A percentile compares a stretch with the other conserved stretches of the same genome.
Conservation (phyloP, 495 filamentous ascomycete species). For the Chaetomium cochliodes region DNA sequence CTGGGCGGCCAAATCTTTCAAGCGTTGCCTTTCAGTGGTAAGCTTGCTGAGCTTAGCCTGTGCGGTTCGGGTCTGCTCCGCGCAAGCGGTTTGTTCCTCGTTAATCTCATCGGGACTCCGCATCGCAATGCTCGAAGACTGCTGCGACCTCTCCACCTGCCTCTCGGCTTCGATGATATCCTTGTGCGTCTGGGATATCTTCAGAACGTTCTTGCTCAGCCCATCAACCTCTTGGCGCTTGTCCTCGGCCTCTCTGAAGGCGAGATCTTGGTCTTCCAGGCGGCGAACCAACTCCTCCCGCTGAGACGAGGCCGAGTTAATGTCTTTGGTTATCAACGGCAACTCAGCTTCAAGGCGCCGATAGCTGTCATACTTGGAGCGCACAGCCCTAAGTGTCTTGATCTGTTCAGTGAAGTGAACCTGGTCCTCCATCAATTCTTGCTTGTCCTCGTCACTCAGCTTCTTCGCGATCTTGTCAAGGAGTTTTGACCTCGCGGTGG, state of each 20-base stretch:
- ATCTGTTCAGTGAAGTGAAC: constrained; percentile 54
- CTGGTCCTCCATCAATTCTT: constrained; percentile 55
- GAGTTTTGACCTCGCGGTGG: constrained; percentile 54
- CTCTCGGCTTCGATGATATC: constrained; percentile 67
- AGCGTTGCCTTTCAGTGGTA: constrained; percentile 65
- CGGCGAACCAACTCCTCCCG: constrained; percentile 60
- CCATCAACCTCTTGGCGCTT: constrained; percentile 72
- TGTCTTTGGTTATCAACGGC: constrained; percentile 63
- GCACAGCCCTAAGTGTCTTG: constrained; percentile 56
- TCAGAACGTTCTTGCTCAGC: constrained; percentile 69
- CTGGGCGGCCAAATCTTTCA: constrained; percentile 61
- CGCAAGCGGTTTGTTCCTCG: constrained; percentile 63
- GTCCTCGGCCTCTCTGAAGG: constrained; percentile 61
- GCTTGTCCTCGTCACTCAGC: constrained; percentile 55
- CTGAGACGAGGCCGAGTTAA: constrained; percentile 52
- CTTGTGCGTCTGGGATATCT: constrained; percentile 67
- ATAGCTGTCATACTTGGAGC: constrained; percentile 70
- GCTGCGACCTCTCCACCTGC: constrained; percentile 71
- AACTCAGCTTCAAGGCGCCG: constrained; percentile 68
- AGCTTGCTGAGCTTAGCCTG: constrained; percentile 64
- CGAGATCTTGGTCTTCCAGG: constrained; percentile 70
- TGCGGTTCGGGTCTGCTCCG: constrained; percentile 63
- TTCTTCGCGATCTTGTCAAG: constrained; percentile 60
- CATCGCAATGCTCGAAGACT: constrained; percentile 60
- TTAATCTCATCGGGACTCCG: constrained; percentile 82